A percentile compares a stretch with the other conserved stretches of the same genome.
Conservation (phyloP, 73 alveolate species). For the Tetrahymena borealis region DNA sequence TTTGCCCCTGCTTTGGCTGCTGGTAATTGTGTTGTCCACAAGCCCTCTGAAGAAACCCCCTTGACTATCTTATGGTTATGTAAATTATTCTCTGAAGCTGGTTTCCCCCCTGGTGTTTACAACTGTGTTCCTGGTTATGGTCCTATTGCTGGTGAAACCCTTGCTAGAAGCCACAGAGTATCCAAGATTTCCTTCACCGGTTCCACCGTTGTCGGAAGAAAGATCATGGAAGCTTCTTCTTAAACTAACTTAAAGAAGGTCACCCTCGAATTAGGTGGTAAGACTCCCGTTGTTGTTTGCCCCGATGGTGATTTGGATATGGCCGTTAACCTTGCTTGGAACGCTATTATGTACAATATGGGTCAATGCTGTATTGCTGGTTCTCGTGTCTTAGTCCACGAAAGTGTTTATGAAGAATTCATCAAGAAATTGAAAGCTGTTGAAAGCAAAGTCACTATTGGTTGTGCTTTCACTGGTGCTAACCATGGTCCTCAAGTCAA, state of each 20-base stretch:
- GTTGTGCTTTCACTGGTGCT: constrained; percentile 68
- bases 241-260: constrained; percentile 62
- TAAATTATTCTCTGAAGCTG: constrained; percentile 70
- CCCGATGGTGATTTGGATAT: constrained; percentile 84
- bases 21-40: constrained; percentile 78
- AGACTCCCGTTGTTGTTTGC: constrained; percentile 72
- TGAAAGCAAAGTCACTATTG: constrained; percentile 55
- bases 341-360: constrained; percentile 64
- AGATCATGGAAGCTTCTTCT: constrained; percentile 67
- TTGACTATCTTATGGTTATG: constrained; percentile 70
- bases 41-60: constrained; percentile 95
- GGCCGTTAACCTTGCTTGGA: constrained; percentile 67
- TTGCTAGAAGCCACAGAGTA: constrained; percentile 65
- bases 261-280: constrained; percentile 90
- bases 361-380: constrained; percentile 87
- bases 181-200: constrained; percentile 90
- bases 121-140: constrained; percentile 81
- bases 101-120: constrained; percentile 87
- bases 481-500: constrained; percentile 79
- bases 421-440: constrained; percentile 49
- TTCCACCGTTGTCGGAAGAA: constrained; percentile 78
- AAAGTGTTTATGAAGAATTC: constrained; percentile 82
- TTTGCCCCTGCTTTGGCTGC: constrained; percentile 89
- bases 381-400: constrained; percentile 82
- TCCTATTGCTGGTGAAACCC: constrained; percentile 67